Evolutionary conservation across 805 yeast species (phyloP).

Genomic region (Nakazawaea molendinolei): DNA sequence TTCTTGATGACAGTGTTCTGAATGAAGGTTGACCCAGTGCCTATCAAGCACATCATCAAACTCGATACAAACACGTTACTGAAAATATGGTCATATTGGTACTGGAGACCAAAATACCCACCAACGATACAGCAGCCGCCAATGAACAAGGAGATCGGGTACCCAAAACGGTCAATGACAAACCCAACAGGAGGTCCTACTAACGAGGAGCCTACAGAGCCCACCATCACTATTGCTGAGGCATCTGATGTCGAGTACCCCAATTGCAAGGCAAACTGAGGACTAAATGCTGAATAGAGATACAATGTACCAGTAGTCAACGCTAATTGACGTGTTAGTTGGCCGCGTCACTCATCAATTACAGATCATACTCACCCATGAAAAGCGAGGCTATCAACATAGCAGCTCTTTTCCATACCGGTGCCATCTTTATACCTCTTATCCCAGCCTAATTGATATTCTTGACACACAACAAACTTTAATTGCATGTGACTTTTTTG

Average conservation of each 20-base stretch:
- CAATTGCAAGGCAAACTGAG: slow-evolving; percentile 59
- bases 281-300: slow-evolving; percentile 70
- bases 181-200: slow-evolving; percentile 65
- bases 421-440: not conserved
- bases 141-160: slow-evolving; percentile 39
- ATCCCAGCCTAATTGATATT: too few relatives aligned
- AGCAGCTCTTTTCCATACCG: slow-evolving; percentile 13
- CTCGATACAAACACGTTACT: slow-evolving; percentile 37
- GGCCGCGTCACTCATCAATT: not conserved
- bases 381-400: slow-evolving; percentile 17
- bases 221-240: slow-evolving; percentile 58
- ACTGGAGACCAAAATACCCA: slow-evolving; percentile 53
- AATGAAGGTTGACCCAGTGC: slow-evolving; percentile 62
- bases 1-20: slow-evolving; percentile 64
- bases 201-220: slow-evolving; percentile 56
- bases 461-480: too few relatives aligned
- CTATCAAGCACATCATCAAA: slow-evolving; percentile 46
- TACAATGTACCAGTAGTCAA: slow-evolving; percentile 69
- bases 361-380: slow-evolving; percentile 14
- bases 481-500: not conserved
- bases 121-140: slow-evolving; percentile 43
- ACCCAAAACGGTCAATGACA: slow-evolving; percentile 59
- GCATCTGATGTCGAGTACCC: slow-evolving; percentile 55
- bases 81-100: slow-evolving; percentile 37
- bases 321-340: slow-evolving; percentile 24